Evolutionary conservation across 2,329 filamentous ascomycete species (phyloP), one percentile per base, ranked within the genome.

Genomic region (Parastagonospora nodorum): DNA sequence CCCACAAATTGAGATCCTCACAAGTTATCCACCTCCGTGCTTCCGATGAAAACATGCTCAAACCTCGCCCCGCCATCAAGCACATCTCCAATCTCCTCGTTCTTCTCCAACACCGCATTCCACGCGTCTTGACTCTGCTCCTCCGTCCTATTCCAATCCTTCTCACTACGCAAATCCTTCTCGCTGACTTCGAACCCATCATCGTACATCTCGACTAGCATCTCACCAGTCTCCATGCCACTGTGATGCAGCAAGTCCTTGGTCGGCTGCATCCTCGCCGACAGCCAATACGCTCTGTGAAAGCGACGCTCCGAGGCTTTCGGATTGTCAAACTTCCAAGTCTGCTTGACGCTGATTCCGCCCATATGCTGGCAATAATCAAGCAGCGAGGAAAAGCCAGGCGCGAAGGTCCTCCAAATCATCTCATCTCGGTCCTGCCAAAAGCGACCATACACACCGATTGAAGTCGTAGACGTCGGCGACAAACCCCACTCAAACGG

Each of bases 221-320:
- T n/a, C n/a, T n/a, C 43, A 32, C 60, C 58, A 10, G 58, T 43
- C 8, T 3, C 19, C 19, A 24, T 3, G 52, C 33, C 30, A 1
- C 27, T 24, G 16, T 37, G 53, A 14, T 58, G 58, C n/a, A 71
- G 50, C 37, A 71, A 14, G 2, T 36, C 45, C 0, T 45, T 43
- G 6, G 69, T 27, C 2, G 48, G 48, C 4, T 10, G 8, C 42
- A 55, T 50, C 2, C 61, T 64, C 0, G 68, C 68, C 0, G 60
- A 55, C 2, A 63, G 42, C 67, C 67, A 71, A 40, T 71, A 72
- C 7, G 67, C 64, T 1, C 51, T 53, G 37, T 71, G 67, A 30
- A 67, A 72, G 2, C 67, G 57, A 35, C 44, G 57, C n/a, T 66
- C 57, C 1, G 8, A 43, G 2, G 65, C 50, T 3, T 44, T 57